Percentiles rank a stretch among this genome's conserved stretches.
phyloP scores from a whole-genome alignment of 2,329 filamentous ascomycete species.

The Rutstroemia sp. region DNA sequence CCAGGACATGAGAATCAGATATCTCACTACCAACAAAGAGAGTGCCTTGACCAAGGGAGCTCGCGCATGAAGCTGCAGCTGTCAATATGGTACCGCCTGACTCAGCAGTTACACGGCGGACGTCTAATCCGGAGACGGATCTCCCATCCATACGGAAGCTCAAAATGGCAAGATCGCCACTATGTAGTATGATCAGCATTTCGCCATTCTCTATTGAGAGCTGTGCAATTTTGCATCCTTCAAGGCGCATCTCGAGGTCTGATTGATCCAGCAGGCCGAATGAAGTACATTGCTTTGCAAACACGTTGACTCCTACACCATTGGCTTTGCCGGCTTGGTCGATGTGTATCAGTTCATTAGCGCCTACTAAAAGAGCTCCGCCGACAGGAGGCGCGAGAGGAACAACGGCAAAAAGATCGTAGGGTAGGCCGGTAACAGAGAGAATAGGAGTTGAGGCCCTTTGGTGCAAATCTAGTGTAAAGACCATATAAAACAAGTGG shows the following conservation, averaged over 20 bases:
- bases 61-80: constrained; percentile 60
- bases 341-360: constrained; percentile 88
- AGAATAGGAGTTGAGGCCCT: constrained; percentile 88
- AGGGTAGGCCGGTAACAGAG: constrained; percentile 76
- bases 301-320: constrained; percentile 86
- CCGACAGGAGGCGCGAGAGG: constrained; percentile 81
- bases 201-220: constrained; percentile 73
- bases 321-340: constrained; percentile 93
- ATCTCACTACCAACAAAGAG: constrained; percentile 84
- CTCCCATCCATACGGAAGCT: constrained; percentile 84
- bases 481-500: constrained; percentile 83
- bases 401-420: constrained; percentile 77
- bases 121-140: constrained; percentile 78
- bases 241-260: constrained; percentile 68
- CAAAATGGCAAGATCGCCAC: constrained; percentile 67
- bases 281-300: constrained; percentile 72
- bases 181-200: constrained; percentile 71
- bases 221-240: constrained; percentile 71
- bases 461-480: constrained; percentile 89
- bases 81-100: constrained; percentile 56
- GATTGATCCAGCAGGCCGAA: constrained; percentile 86
- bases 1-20: constrained; percentile 71
- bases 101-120: constrained; percentile 57
- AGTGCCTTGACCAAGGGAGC: constrained; percentile 57
- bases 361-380: constrained; percentile 77